Evolutionary conservation across 345 rosid genomes (phyloP).

Genomic region (Arabis alpina): DNA sequence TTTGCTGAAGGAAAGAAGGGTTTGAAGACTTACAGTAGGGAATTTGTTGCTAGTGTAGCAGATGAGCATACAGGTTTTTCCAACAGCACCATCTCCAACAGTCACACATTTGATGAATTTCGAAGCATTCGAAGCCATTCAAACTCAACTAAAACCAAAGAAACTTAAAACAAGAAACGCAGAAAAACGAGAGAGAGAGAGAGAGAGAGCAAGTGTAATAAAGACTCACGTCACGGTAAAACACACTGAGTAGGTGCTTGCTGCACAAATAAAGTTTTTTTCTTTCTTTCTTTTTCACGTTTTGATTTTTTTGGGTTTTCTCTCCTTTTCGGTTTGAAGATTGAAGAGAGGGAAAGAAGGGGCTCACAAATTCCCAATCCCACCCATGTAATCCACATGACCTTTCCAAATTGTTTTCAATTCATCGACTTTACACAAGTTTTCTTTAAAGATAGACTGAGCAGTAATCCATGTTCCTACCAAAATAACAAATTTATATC

Average conservation of each 20-base stretch:
- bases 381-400: neutral
- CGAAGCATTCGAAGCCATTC: slow-evolving; percentile 23
- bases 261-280: neutral
- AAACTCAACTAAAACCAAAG: neutral
- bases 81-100: slow-evolving; percentile 50
- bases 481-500: too few relatives aligned
- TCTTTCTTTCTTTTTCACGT: neutral
- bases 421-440: too few relatives aligned
- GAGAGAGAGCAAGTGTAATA: neutral
- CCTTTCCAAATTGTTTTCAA: neutral
- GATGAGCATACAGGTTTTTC: slow-evolving; percentile 50
- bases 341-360: neutral
- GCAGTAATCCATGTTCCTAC: too few relatives aligned
- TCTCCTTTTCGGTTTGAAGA: neutral
- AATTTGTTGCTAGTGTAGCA: slow-evolving; percentile 50
- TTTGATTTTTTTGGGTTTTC: too few relatives aligned
- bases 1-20: neutral
- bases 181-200: neutral
- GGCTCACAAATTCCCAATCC: neutral
- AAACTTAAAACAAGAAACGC: neutral
- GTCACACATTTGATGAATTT: slow-evolving; percentile 35
- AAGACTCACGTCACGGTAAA: too few relatives aligned
- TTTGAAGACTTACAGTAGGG: slow-evolving; percentile 39
- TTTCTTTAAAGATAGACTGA: too few relatives aligned
- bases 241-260: too few relatives aligned